Evolutionary conservation across 2,329 filamentous ascomycete genomes (phyloP).

Genomic region (Fusarium concolor): DNA sequence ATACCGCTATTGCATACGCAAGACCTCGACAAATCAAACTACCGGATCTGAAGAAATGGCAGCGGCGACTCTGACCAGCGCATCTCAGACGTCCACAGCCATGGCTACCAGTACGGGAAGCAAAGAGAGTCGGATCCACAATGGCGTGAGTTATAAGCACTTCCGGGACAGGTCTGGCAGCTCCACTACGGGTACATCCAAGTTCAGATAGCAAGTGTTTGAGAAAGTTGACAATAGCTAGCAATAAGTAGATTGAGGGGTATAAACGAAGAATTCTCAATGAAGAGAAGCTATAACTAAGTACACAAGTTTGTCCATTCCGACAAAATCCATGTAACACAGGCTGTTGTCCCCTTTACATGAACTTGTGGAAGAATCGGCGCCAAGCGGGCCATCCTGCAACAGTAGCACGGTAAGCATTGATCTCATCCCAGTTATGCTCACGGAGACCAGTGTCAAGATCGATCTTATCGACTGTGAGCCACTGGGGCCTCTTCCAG

Average conservation of each 20-base stretch:
- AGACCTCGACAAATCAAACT: too few species aligned
- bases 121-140: too few species aligned
- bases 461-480: constrained; percentile 70
- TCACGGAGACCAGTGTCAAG: constrained; percentile 73
- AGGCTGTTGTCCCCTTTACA: neutral
- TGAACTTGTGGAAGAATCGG: constrained; percentile 37
- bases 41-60: too few species aligned
- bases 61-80: too few species aligned
- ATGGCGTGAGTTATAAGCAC: too few species aligned
- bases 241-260: constrained; percentile 26
- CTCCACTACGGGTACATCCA: too few species aligned
- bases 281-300: constrained; percentile 7
- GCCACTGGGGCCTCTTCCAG: constrained; percentile 74
- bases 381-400: constrained; percentile 63
- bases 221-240: too few species aligned
- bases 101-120: too few species aligned
- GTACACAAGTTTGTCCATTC: constrained; percentile 9
- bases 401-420: constrained; percentile 62
- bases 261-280: constrained; percentile 30
- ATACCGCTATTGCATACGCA: too few species aligned
- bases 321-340: neutral
- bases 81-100: too few species aligned
- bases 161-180: too few species aligned
- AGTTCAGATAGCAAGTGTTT: too few species aligned
- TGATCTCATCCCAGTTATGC: constrained; percentile 72